phyloP scores from a whole-genome alignment of 1,284 basidiomycete species.

The Puccinia brachypodii region DNA sequence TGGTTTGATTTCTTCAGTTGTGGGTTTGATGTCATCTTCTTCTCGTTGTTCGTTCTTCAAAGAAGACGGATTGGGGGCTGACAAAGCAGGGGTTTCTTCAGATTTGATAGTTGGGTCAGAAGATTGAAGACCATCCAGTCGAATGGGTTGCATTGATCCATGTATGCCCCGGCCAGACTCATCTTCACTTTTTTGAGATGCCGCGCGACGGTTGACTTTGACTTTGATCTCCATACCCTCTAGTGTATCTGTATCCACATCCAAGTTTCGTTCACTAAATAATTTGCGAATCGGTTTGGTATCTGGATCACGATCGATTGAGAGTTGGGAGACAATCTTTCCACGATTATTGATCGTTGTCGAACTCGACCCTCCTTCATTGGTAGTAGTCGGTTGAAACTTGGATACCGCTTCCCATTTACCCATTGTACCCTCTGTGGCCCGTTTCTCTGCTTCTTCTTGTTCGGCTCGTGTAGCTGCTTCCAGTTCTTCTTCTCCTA shows the following conservation, averaged over 20 bases:
- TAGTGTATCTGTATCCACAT: neutral
- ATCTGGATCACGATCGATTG: slow-evolving; percentile 1
- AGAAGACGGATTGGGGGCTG: neutral
- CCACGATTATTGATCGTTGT: neutral
- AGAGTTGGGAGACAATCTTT: slow-evolving; percentile 4
- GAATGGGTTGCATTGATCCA: slow-evolving; percentile 24
- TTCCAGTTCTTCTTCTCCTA: slow-evolving; percentile 67
- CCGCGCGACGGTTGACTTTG: slow-evolving; percentile 9
- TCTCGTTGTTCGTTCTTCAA: neutral
- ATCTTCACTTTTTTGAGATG: neutral
- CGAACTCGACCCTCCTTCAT: neutral
- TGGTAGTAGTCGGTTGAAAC: neutral
- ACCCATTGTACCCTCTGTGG: slow-evolving; percentile 72
- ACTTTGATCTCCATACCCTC: slow-evolving; percentile 29
- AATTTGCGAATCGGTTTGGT: slow-evolving; percentile 17
- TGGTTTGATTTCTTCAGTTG: neutral
- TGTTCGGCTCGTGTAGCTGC: slow-evolving; percentile 56
- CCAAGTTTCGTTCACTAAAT: slow-evolving; percentile 21
- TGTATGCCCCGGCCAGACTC: neutral
- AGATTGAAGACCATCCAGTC: slow-evolving; percentile 1
- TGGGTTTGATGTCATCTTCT: slow-evolving; percentile 1
- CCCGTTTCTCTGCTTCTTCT: slow-evolving; percentile 65
- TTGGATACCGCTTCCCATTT: slow-evolving; percentile 73
- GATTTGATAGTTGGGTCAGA: neutral
- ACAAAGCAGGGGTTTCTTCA: neutral